Conservation (phyloP, 306 rosid genomes). For the Quercus bicolor region DNA sequence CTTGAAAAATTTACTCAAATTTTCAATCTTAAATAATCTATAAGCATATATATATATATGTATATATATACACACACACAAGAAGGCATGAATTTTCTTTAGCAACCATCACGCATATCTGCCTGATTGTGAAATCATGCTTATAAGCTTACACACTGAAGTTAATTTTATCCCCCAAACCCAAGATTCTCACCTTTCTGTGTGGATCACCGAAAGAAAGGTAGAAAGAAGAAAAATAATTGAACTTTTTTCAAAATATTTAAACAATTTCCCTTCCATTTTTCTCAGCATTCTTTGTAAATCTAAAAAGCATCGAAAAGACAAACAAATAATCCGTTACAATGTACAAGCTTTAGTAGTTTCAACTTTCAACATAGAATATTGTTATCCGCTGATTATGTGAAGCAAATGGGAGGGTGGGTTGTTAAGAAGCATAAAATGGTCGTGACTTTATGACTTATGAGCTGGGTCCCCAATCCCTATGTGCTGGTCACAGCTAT, state of each 20-base stretch:
- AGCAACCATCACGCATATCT: background rate
- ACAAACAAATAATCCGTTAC: background rate
- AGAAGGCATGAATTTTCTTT: background rate
- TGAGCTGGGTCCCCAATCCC: too few species aligned
- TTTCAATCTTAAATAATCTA: too few species aligned
- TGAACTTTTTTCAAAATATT: background rate
- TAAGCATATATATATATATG: too few species aligned
- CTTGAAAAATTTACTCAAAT: too few species aligned
- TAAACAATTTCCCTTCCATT: background rate
- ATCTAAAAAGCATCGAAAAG: background rate
- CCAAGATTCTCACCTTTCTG: background rate
- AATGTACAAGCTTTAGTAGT: background rate
- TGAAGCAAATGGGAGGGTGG: background rate
- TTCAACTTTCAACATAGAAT: background rate
- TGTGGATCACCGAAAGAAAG: background rate
- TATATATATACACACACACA: background rate
- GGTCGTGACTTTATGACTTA: too few species aligned
- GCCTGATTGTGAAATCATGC: background rate
- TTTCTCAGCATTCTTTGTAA: background rate
- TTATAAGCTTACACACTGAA: background rate
- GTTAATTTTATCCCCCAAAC: background rate
- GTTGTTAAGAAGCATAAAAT: too few species aligned
- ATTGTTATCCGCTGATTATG: background rate
- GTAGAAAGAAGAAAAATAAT: background rate
- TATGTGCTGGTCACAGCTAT: too few species aligned